phyloP scores from a whole-genome alignment of 768 basidiomycete species.

The Exidia glandulosa region DNA sequence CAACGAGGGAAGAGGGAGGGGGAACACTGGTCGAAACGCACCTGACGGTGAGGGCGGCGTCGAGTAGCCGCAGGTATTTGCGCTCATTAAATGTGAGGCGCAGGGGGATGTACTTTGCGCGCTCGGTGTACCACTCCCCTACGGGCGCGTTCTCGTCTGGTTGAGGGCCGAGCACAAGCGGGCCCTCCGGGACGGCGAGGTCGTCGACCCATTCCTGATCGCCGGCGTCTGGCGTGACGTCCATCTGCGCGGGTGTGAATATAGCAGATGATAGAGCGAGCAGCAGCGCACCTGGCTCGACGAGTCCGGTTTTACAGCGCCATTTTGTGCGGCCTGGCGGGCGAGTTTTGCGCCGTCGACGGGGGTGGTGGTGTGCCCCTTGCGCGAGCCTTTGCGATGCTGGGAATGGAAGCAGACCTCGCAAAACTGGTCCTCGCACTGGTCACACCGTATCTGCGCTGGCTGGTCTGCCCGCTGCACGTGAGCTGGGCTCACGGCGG shows the following conservation, averaged over 20 bases:
- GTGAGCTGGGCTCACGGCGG: not conserved
- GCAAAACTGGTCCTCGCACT: conserved; percentile 64
- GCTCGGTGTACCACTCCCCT: conserved; percentile 79
- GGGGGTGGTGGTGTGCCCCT: conserved; percentile 15
- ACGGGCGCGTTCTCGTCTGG: conserved; percentile 50
- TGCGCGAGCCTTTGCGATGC: conserved; percentile 56
- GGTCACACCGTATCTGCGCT: conserved; percentile 60
- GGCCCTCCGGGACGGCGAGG: conserved; percentile 23
- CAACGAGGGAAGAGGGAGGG: no score
- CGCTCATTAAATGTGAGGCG: conserved; percentile 65
- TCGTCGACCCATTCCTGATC: conserved; percentile 31
- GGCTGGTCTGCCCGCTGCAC: conserved; percentile 54
- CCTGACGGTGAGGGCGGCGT: conserved; percentile 64
- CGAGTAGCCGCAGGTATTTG: conserved; percentile 74
- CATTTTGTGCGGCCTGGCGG: not conserved
- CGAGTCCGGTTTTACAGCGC: conserved; percentile 5
- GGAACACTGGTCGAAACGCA: no score
- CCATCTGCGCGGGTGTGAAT: conserved; percentile 28
- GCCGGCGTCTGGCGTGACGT: conserved; percentile 29
- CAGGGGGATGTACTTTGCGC: conserved; percentile 70
- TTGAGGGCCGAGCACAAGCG: conserved; percentile 33
- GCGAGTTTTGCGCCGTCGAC: conserved; percentile 4
- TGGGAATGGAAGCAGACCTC: conserved; percentile 81
- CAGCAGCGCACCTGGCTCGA: conserved; percentile 22
- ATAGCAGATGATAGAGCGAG: conserved; percentile 4